A percentile compares a stretch with the other conserved stretches of the same genome.
phyloP scores from a whole-genome alignment of 23 red algal species.

The Gracilariopsis chorda region DNA sequence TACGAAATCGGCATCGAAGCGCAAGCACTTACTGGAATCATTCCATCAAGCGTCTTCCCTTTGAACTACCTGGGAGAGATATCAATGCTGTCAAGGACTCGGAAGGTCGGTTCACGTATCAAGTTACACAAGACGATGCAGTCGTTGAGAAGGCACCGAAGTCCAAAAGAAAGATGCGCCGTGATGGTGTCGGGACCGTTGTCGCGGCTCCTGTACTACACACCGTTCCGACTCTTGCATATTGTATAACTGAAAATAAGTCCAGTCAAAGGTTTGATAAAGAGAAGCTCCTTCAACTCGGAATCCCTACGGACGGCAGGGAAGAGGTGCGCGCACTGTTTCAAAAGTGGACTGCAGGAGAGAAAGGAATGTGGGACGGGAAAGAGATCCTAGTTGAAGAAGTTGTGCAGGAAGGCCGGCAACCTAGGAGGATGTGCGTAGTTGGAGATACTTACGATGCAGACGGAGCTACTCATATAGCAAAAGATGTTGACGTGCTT shows the following conservation, averaged over 20 bases:
- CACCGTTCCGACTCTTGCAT: constrained; percentile 82
- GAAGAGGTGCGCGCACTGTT: constrained; percentile 16
- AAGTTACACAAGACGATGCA: not conserved
- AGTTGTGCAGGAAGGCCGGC: constrained; percentile 18
- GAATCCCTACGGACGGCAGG: constrained; percentile 25
- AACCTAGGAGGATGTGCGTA: constrained; percentile 60
- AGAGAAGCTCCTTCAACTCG: constrained; percentile 12
- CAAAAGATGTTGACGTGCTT: constrained; percentile 66
- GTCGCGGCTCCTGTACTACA: constrained; percentile 69
- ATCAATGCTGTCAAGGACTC: not conserved
- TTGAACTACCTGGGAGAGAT: constrained; percentile 18
- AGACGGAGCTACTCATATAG: constrained; percentile 38
- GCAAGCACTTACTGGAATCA: constrained; percentile 35
- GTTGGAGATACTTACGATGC: constrained; percentile 87
- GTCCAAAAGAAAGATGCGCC: not conserved
- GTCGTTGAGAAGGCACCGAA: not conserved
- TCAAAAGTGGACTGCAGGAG: constrained; percentile 13
- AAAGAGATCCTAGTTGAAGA: constrained; percentile 37
- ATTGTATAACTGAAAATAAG: constrained; percentile 64
- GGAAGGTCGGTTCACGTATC: constrained; percentile 31
- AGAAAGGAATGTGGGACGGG: constrained; percentile 44
- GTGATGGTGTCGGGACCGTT: constrained; percentile 43
- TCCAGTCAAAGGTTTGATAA: constrained; percentile 39
- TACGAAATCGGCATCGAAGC: constrained; percentile 11
- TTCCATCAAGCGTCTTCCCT: constrained; percentile 5